Base-by-base conservation (phyloP, 257 asterid genomes). In the Paraleonurus japonicus region DNA sequence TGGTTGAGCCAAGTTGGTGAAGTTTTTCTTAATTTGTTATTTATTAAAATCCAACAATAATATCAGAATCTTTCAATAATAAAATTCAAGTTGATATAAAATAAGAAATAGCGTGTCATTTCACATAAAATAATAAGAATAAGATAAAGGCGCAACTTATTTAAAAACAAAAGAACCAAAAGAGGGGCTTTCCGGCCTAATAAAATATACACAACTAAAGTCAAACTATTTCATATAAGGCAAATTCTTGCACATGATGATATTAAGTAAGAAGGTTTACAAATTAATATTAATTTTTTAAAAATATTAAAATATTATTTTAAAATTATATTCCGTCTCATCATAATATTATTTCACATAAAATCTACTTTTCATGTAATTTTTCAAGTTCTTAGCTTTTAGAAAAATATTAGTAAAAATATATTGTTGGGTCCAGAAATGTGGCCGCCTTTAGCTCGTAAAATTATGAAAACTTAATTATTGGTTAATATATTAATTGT, bases 381-480 rank as follows among this genome's bases (percentile, higher is more conserved):
- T 32, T 1, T 15, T 4, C 23, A 7, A 41, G 27, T 22, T 64
- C n/a, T 39, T 65, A n/a, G 61, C 3, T 54, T 19, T 22, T 7
- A 23, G 3, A 2, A 22, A 54, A 19, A 7, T 8, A 22, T 5
- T 10, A 55, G 24, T 3, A 4, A 57, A 4, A 48, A 1, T n/a
- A 32, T n/a, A n/a, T n/a, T 3, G 45, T 39, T 48, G 47, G 32
- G 22, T 2, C 16, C 75, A 11, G 15, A 59, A 70, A 70, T 16
- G 8, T 12, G 51, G 75, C 43, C 71, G 50, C 7, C 50, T 67
- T 67, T 58, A 32, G 59, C 70, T 75, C 65, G 43, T 33, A 47
- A 66, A 48, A 57, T 26, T 30, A 47, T 32, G 39, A 60, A 37
- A 28, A 28, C 30, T n/a, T n/a, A n/a, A n/a, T n/a, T n/a, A n/a